Percentiles rank a stretch among this genome's conserved stretches.
phyloP scores from a whole-genome alignment of 345 rosid genomes.

The Citrus cavaleriei region DNA sequence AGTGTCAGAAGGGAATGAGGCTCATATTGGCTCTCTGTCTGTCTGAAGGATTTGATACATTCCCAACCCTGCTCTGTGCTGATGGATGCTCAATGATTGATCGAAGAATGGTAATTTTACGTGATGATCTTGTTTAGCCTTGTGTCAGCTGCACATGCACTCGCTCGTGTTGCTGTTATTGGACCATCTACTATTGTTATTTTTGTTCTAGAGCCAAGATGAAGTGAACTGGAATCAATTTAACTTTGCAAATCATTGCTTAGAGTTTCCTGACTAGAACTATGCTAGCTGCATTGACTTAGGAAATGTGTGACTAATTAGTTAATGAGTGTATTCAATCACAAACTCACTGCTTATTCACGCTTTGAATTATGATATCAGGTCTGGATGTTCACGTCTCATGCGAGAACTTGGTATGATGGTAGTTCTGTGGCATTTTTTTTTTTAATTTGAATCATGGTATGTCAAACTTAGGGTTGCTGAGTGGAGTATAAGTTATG shows the following conservation, averaged over 20 bases:
- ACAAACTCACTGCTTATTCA: neutral
- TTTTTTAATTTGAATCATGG: neutral
- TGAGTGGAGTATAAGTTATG: neutral
- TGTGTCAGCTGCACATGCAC: neutral
- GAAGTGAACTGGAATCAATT: neutral
- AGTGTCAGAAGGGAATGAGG: constrained; percentile 73
- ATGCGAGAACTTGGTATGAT: neutral
- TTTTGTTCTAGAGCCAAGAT: neutral
- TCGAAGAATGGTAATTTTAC: constrained; percentile 66
- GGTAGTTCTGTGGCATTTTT: neutral
- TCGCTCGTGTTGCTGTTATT: neutral
- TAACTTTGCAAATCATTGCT: neutral
- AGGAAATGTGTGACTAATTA: neutral
- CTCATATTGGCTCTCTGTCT: constrained; percentile 61
- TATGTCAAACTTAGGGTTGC: neutral
- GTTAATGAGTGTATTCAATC: neutral
- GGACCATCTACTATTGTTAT: neutral
- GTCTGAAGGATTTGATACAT: constrained; percentile 79
- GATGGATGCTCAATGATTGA: constrained; percentile 81
- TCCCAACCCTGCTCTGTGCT: constrained; percentile 73
- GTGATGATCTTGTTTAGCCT: neutral
- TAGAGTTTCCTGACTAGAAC: neutral
- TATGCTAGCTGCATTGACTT: neutral
- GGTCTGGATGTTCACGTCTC: neutral
- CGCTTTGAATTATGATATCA: neutral